Conservation (phyloP, 495 filamentous ascomycete species). For the Daldinia childiae region DNA sequence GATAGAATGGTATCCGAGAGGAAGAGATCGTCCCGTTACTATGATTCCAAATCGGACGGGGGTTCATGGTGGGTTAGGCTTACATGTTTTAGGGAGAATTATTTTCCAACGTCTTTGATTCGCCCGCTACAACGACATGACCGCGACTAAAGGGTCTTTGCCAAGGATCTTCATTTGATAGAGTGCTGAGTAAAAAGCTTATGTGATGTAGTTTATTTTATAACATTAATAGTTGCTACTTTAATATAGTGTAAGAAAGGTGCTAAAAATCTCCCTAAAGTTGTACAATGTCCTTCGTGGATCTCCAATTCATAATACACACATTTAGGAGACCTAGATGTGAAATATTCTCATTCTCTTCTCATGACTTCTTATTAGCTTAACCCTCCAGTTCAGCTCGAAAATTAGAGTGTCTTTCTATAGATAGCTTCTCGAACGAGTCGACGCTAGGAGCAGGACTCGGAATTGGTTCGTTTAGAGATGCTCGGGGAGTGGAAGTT, state of each 20-base stretch:
- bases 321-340: not conserved
- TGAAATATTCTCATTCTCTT: not conserved
- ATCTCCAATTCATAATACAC: not conserved
- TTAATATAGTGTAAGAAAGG: not conserved
- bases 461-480: constrained; percentile 1
- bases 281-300: not conserved
- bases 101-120: not conserved
- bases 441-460: constrained; percentile 25
- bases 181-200: not conserved
- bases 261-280: not conserved
- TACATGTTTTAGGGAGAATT: not conserved
- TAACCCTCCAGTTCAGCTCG: constrained; percentile 33
- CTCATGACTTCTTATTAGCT: not conserved
- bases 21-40: not conserved
- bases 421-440: constrained; percentile 27
- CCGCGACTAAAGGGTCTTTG: not conserved
- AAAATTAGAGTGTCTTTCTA: constrained; percentile 22
- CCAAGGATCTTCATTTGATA: not conserved
- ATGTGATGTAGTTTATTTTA: not conserved
- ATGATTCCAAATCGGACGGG: not conserved
- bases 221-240: not conserved
- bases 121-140: not conserved
- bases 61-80: not conserved
- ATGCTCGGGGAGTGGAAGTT: constrained; percentile 23
- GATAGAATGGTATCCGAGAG: not conserved